Conservation (phyloP, 192 early-diverging fungal species). For the Dissophora ornata region DNA sequence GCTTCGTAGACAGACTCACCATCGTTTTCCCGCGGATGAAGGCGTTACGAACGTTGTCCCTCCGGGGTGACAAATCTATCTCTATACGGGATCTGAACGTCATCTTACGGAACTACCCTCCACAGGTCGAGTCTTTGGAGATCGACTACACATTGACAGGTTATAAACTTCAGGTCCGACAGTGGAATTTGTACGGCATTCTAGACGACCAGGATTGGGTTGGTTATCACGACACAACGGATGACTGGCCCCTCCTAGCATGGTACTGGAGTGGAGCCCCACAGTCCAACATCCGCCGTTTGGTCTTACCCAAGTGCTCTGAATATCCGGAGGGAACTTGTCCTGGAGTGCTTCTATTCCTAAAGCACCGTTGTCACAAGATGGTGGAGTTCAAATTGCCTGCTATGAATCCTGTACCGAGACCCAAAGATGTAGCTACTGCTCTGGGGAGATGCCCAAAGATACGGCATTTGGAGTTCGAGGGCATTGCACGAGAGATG, state of each 20-base stretch:
- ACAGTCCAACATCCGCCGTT: not conserved
- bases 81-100: not conserved
- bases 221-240: not conserved
- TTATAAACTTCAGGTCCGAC: not conserved
- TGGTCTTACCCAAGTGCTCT: not conserved
- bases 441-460: not conserved
- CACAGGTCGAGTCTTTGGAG: not conserved
- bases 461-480: conserved; percentile 1
- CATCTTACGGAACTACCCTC: not conserved
- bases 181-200: too few species aligned
- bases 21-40: not conserved
- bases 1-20: not conserved
- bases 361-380: not conserved
- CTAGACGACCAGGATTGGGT: too few species aligned
- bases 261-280: not conserved
- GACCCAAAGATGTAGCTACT: not conserved
- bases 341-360: not conserved
- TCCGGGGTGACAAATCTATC: not conserved
- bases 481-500: not conserved
- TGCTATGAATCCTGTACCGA: not conserved
- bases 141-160: conserved; percentile 1
- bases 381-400: not conserved
- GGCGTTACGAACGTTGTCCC: not conserved
- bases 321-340: not conserved
- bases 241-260: not conserved